Evolutionary conservation across 176 grass and related monocot species (phyloP).

Genomic region (Cymbopogon citratus): DNA sequence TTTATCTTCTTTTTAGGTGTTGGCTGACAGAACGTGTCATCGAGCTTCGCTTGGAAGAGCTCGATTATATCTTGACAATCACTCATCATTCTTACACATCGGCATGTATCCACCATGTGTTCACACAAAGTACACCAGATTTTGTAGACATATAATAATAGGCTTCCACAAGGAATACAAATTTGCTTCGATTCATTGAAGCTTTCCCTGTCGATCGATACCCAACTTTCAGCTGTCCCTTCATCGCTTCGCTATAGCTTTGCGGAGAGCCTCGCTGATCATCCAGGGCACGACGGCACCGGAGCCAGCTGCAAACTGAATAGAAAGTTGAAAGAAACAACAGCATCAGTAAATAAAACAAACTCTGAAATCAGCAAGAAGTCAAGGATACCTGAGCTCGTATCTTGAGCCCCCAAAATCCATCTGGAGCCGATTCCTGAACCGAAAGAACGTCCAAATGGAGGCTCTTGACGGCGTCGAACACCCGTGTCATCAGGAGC

Average conservation of each 20-base stretch:
- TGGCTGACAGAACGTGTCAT: no score
- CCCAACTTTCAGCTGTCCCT: neutral
- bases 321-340: neutral
- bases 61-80: no score
- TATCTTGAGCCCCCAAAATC: conserved; percentile 47
- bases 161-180: neutral
- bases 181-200: neutral
- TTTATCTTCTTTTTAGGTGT: no score
- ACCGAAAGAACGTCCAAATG: conserved; percentile 65
- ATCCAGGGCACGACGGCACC: conserved; percentile 34
- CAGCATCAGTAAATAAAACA: neutral
- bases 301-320: conserved; percentile 44
- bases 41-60: no score
- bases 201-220: no score
- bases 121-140: neutral
- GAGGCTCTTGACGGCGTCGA: conserved; percentile 62
- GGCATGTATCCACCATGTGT: no score
- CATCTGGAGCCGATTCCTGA: conserved; percentile 48
- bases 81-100: no score
- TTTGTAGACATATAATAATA: neutral
- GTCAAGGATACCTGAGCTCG: conserved; percentile 88
- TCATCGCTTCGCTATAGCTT: conserved; percentile 36
- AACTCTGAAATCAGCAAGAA: no score
- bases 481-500: conserved; percentile 52
- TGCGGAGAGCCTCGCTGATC: conserved; percentile 56